Evolutionary conservation across 352 stramenopile genomes (phyloP), one percentile per base, ranked within the genome.

Genomic region (Pythium folliculosum): DNA sequence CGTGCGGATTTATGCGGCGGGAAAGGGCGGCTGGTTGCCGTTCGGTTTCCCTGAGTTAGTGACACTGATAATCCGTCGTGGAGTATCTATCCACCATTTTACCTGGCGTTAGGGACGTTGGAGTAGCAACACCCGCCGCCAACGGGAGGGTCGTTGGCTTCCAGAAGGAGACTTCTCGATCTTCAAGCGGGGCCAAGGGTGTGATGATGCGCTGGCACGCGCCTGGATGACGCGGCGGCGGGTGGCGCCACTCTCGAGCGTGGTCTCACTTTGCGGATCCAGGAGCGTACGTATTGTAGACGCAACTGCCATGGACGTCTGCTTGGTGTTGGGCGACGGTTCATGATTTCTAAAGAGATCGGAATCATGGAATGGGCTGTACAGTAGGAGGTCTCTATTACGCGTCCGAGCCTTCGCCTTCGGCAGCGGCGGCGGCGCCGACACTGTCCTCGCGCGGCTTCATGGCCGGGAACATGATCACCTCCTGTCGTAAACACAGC

Each of bases 391-490:
- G 27, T 32, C 27, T 47, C 14, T 47, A 47, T 47, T 47, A 47
- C 40, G 14, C 40, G 40, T 47, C 40, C 12, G 40, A 12, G 14
- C 35, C 9, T 9, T 37, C 35, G 35, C 8, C 35, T 16, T 14
- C 35, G 35, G 4, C 35, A 7, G 35, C 8, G 8, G 35, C 35
- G 10, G 35, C 35, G 35, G 35, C 35, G 35, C 35, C 8, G 27
- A 5, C 27, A 32, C 12, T 27, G 1, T 59, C 49, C 1, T 74
- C 59, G 27, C 61, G 63, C 10, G 95, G 97, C 77, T 99, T 99
- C 97, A 99, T 99, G 19, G 97, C 97, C 38, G 98, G 98, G 81
- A 99, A 99, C 55, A 99, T 80, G 59, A 99, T 90, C 27, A 99
- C 97, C 78, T 99, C 98, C 88, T 99, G 96, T 30, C 48, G 53